Percentiles rank a stretch among this genome's conserved stretches.
These are phyloP conservation scores for Tetrapisispora phaffii DNA, from an alignment of 805 yeast genomes.

Conservation along the genomic window DNA sequence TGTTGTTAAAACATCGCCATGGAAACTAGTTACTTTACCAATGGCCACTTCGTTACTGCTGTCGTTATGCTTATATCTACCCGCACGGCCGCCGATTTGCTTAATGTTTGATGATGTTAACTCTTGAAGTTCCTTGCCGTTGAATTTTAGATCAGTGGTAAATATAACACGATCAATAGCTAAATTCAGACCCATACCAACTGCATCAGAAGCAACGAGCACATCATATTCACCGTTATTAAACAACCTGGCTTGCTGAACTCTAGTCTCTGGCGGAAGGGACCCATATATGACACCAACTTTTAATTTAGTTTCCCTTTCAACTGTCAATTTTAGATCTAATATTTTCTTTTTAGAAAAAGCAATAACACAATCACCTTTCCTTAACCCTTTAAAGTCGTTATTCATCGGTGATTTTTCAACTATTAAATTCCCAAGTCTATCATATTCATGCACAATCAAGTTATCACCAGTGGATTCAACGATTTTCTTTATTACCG, in stretches of 20 bases:
- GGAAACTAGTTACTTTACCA: slow-evolving; percentile 50
- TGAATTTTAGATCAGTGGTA: slow-evolving; percentile 54
- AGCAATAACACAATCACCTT: slow-evolving; percentile 86
- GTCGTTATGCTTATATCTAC: slow-evolving; percentile 44
- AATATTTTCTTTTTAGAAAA: slow-evolving; percentile 71
- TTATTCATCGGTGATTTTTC: slow-evolving; percentile 33
- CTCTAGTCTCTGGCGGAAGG: slow-evolving; percentile 88
- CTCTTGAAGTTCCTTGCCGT: slow-evolving; percentile 43
- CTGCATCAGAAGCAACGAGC: slow-evolving; percentile 92
- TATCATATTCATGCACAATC: slow-evolving; percentile 55
- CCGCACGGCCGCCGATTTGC: slow-evolving; percentile 96
- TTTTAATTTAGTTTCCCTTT: slow-evolving; percentile 46
- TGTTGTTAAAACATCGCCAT: slow-evolving; percentile 33
- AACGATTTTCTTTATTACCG: slow-evolving; percentile 49
- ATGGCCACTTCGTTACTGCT: slow-evolving; percentile 16
- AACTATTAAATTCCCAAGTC: slow-evolving; percentile 64
- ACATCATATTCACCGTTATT: slow-evolving; percentile 72
- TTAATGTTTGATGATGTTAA: slow-evolving; percentile 62
- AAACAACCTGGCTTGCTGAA: slow-evolving; percentile 70
- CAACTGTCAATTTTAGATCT: slow-evolving; percentile 59
- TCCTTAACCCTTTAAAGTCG: slow-evolving; percentile 23
- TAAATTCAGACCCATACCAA: slow-evolving; percentile 93
- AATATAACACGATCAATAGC: slow-evolving; percentile 75
- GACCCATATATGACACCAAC: slow-evolving; percentile 94
- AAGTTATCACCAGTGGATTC: slow-evolving; percentile 71